Conservation (phyloP, 2,329 filamentous ascomycete species). For the Penicillium glabrum region DNA sequence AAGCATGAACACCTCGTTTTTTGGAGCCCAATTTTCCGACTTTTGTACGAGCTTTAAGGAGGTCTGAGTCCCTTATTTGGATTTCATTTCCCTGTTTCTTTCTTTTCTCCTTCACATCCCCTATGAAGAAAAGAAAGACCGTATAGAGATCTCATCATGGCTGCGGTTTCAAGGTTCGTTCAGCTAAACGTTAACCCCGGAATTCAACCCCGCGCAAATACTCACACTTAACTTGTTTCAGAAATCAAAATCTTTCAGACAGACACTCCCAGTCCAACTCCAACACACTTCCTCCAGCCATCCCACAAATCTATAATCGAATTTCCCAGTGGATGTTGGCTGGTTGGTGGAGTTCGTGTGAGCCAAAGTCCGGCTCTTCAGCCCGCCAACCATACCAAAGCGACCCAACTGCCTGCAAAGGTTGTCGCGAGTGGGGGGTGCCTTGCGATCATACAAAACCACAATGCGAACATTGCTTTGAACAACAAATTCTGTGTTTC, state of each 20-base stretch:
- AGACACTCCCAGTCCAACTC: neutral
- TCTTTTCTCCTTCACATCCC: neutral
- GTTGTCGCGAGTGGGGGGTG: conserved; percentile 29
- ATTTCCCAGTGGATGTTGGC: conserved; percentile 25
- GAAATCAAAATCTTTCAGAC: neutral
- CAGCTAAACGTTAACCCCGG: neutral
- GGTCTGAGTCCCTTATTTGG: conserved; percentile 1
- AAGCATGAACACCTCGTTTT: neutral
- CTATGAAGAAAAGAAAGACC: neutral
- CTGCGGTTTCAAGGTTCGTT: conserved; percentile 1
- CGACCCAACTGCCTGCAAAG: conserved; percentile 21
- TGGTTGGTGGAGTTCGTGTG: conserved; percentile 15
- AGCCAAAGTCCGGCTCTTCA: neutral
- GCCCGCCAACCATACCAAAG: conserved; percentile 9
- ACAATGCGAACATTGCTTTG: conserved; percentile 32
- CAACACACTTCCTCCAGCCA: neutral
- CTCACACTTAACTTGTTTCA: neutral
- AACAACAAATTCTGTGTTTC: conserved; percentile 35
- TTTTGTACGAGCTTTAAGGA: neutral
- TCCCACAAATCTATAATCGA: conserved; percentile 12
- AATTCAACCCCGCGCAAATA: neutral
- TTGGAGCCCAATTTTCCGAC: neutral
- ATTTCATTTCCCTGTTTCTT: too few relatives aligned
- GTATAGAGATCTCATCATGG: neutral
- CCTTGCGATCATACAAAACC: conserved; percentile 30